Evolutionary conservation across 345 rosid species (phyloP).

Genomic region (Angophora floribunda): DNA sequence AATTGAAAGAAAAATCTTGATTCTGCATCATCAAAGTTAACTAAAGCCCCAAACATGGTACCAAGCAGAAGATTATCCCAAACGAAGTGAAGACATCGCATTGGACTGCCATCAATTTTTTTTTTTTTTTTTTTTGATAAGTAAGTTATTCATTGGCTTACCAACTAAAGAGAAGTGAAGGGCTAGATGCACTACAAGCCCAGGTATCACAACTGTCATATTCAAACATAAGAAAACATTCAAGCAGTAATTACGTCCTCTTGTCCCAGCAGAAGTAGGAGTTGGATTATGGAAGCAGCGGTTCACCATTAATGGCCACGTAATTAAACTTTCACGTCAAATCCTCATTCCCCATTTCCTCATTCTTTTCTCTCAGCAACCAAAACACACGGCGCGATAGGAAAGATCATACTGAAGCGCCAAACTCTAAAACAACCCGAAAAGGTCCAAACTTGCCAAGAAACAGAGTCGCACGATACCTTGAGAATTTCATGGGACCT

Average conservation of each 20-base stretch:
- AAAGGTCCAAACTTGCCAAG: background rate
- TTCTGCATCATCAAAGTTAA: background rate
- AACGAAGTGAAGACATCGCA: background rate
- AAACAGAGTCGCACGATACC: slow-evolving; percentile 17
- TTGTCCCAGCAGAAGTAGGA: background rate
- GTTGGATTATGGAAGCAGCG: background rate
- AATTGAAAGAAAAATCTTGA: background rate
- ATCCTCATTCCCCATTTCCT: background rate
- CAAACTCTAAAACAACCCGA: background rate
- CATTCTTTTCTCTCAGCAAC: background rate
- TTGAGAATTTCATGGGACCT: slow-evolving; percentile 36
- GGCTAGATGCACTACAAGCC: background rate
- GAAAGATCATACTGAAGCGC: background rate
- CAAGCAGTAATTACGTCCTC: background rate
- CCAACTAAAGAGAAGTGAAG: background rate
- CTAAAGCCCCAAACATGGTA: background rate
- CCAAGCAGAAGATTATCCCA: background rate
- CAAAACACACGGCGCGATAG: background rate
- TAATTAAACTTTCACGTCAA: background rate
- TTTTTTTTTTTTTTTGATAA: background rate
- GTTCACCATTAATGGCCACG: background rate
- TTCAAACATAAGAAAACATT: background rate
- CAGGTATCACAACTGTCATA: background rate
- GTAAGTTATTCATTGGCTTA: background rate
- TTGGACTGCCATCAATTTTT: background rate